These are phyloP conservation scores for Pythium aristosporum DNA, from an alignment of 352 stramenopile species.

Conservation along the genomic window DNA sequence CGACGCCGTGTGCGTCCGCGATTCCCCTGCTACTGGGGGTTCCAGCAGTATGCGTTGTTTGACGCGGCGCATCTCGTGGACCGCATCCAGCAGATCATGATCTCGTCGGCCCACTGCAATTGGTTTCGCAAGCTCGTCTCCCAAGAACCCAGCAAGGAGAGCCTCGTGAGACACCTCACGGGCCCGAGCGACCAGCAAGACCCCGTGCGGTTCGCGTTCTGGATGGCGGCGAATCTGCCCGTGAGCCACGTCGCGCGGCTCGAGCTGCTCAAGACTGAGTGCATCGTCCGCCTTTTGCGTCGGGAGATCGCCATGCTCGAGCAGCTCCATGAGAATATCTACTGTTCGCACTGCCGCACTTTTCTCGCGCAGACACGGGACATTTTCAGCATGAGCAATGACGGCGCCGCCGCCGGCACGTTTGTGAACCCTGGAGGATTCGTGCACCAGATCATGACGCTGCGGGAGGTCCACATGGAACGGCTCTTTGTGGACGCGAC, in stretches of 20 bases:
- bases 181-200: constrained; percentile 46
- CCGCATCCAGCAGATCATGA: constrained; percentile 66
- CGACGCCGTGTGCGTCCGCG: constrained; percentile 18
- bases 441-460: constrained; percentile 81
- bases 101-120: constrained; percentile 69
- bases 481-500: constrained; percentile 45
- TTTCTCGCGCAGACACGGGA: constrained; percentile 67
- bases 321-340: constrained; percentile 62
- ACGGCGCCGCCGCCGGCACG: constrained; percentile 54
- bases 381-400: constrained; percentile 77
- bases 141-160: constrained; percentile 22
- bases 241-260: constrained; percentile 57
- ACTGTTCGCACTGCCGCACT: constrained; percentile 59
- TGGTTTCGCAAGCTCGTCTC: constrained; percentile 45
- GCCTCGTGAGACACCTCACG: constrained; percentile 24
- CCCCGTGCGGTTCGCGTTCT: constrained; percentile 74
- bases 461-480: constrained; percentile 47
- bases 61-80: constrained; percentile 56
- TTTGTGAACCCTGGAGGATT: constrained; percentile 81
- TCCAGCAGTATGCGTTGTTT: constrained; percentile 49
- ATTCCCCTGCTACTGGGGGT: constrained; percentile 52
- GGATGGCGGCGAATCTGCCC: constrained; percentile 72
- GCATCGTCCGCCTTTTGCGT: constrained; percentile 55
- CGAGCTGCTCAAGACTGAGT: constrained; percentile 58
- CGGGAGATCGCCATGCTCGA: constrained; percentile 56